phyloP scores from a whole-genome alignment of 805 yeast genomes.

The Jamesozyma rosinii region DNA sequence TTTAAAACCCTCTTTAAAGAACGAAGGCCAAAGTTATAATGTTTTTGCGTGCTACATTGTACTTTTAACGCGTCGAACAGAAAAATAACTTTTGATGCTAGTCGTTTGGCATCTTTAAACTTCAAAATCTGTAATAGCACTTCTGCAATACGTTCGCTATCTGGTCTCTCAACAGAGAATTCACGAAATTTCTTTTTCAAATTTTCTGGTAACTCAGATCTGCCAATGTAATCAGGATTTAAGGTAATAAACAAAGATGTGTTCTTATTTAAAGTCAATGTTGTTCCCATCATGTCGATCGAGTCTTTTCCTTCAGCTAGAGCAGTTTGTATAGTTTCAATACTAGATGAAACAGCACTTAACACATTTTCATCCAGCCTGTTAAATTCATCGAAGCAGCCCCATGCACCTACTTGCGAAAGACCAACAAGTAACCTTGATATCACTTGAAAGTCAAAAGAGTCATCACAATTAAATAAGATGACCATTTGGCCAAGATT shows the following conservation, averaged over 20 bases:
- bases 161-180: slow-evolving; percentile 67
- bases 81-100: slow-evolving; percentile 44
- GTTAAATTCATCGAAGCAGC: slow-evolving; percentile 92
- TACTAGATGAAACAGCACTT: slow-evolving; percentile 77
- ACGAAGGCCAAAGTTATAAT: slow-evolving; percentile 87
- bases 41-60: slow-evolving; percentile 45
- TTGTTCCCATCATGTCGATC: slow-evolving; percentile 38
- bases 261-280: slow-evolving; percentile 34
- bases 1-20: slow-evolving; percentile 61
- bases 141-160: slow-evolving; percentile 55
- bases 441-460: slow-evolving; percentile 73
- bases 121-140: slow-evolving; percentile 70
- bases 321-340: slow-evolving; percentile 60
- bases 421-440: slow-evolving; percentile 70
- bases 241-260: slow-evolving; percentile 80
- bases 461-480: slow-evolving; percentile 87
- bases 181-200: slow-evolving; percentile 69
- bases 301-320: slow-evolving; percentile 21
- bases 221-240: slow-evolving; percentile 83
- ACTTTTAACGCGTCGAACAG: slow-evolving; percentile 42
- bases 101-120: slow-evolving; percentile 38
- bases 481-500: slow-evolving; percentile 71
- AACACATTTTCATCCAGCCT: slow-evolving; percentile 60
- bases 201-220: slow-evolving; percentile 78
- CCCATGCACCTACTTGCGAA: slow-evolving; percentile 83